Percentiles rank a stretch among this genome's conserved stretches.
Conservation (phyloP, 371 early-diverging fungal species). For the Mucor ambiguus region DNA sequence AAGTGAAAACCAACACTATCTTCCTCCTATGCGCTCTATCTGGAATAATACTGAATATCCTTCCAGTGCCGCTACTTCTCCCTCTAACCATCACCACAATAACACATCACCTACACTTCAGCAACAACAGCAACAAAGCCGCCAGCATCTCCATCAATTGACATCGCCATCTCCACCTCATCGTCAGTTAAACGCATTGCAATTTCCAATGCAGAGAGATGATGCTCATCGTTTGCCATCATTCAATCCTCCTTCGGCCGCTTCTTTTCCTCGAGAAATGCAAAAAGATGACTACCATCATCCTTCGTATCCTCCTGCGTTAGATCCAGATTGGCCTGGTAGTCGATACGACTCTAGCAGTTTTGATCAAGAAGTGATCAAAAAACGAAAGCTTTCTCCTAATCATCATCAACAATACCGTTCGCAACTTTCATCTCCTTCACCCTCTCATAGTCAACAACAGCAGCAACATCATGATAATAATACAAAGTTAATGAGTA, state of each 20-base stretch:
- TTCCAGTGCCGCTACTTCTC: neutral
- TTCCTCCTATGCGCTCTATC: slow-evolving; percentile 26
- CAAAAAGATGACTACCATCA: neutral
- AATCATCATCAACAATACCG: neutral
- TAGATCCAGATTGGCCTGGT: slow-evolving; percentile 29
- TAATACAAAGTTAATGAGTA: neutral
- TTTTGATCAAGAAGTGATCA: slow-evolving; percentile 16
- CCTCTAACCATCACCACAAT: neutral
- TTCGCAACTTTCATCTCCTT: neutral
- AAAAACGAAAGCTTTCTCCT: slow-evolving; percentile 13
- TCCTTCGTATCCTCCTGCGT: slow-evolving; percentile 12
- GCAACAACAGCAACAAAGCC: neutral
- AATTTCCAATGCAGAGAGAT: slow-evolving; percentile 1
- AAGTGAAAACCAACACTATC: slow-evolving; percentile 7
- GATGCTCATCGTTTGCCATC: slow-evolving; percentile 16
- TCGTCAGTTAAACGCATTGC: neutral
- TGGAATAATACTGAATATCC: slow-evolving; percentile 11
- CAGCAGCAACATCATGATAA: neutral
- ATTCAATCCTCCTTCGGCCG: slow-evolving; percentile 1
- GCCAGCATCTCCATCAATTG: neutral
- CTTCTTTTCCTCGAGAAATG: slow-evolving; percentile 7
- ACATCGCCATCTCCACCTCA: neutral
- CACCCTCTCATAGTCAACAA: neutral
- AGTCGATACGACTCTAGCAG: slow-evolving; percentile 22
- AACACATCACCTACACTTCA: slow-evolving; percentile 4